Evolutionary conservation across 2,329 filamentous ascomycete genomes (phyloP).

Genomic region (Exserohilum rostratum): DNA sequence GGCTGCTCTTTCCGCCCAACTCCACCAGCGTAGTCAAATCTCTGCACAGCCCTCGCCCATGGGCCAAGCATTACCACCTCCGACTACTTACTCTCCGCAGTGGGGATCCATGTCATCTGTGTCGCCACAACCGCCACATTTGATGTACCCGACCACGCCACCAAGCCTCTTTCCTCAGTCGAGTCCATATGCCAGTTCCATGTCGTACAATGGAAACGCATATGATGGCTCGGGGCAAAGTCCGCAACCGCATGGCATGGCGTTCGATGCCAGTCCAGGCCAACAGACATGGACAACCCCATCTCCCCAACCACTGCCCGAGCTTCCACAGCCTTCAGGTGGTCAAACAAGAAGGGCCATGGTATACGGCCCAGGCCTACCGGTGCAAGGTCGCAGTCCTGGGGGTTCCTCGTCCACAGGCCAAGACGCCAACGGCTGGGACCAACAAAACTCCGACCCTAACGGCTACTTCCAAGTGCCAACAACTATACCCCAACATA

Average conservation of each 20-base stretch:
- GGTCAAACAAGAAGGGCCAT: conserved; percentile 40
- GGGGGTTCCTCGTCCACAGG: conserved; percentile 7
- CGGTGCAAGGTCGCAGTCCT: conserved; percentile 18
- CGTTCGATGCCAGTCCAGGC: conserved; percentile 21
- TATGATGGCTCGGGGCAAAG: conserved; percentile 25
- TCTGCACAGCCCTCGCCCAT: conserved; percentile 36
- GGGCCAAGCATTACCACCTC: conserved; percentile 16
- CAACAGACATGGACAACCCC: conserved; percentile 33
- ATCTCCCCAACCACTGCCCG: conserved; percentile 36
- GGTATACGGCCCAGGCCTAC: conserved; percentile 36
- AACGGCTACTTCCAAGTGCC: conserved; percentile 9
- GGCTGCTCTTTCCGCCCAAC: conserved; percentile 47
- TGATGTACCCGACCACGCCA: conserved; percentile 42
- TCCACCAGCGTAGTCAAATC: conserved; percentile 46
- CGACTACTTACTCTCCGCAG: conserved; percentile 30
- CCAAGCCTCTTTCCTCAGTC: conserved; percentile 33
- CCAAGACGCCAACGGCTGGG: conserved; percentile 6
- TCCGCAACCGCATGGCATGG: conserved; percentile 19
- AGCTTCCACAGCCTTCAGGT: conserved; percentile 41
- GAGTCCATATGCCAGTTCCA: conserved; percentile 37
- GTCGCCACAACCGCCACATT: conserved; percentile 30
- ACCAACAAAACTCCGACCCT: conserved; percentile 3
- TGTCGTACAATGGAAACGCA: conserved; percentile 34
- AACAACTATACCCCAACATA: conserved; percentile 2
- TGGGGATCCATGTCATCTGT: conserved; percentile 35